Evolutionary conservation across 495 filamentous ascomycete species (phyloP), one percentile per base, ranked within the genome.

Genomic region (Lasiosphaeria miniovina): DNA sequence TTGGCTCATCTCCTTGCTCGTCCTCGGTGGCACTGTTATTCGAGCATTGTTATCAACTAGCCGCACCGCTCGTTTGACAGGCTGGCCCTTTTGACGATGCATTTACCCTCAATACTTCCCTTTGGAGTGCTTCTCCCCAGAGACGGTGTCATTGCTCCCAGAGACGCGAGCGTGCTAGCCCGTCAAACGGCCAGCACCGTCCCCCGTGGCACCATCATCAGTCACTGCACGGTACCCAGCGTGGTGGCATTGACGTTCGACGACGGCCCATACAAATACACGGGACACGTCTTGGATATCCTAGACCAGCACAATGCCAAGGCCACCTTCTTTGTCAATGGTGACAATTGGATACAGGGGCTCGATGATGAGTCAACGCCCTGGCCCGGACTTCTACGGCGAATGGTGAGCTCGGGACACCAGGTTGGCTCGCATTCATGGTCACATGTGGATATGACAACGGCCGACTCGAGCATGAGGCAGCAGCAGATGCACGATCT

Each of bases 281-380:
- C 72, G 15, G 43, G 14, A 17, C 61, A 62, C 8, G 53, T 75
- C 46, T 55, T 75, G 41, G 72, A 75, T 15, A 43, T 61, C 12
- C 55, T 73, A 3, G 66, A 63, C 33, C 66, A 71, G 34, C 84
- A 86, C 67, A 68, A 75, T 15, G 81, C 80, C 14, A 84, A 82
- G 54, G 87, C 84, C 3, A 90, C 88, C 11, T 90, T 90, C 69
- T 90, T 90, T 70, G 71, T 90, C 64, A 88, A 84, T 41, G 88
- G 87, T 8, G 80, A 84, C 73, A 89, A 89, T 69, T 82, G 80
- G 56, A 79, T 77, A 51, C 85, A 83, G 51, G 80, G 78, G 3
- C 85, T 88, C 48, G 63, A 61, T 41, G 63, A 71, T 32, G 67
- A 68, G 4, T 69, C 78, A 6, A 77, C 79, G 0, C 61, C 64